Evolutionary conservation across 306 rosid species (phyloP), one percentile per base, ranked within the genome.

Genomic region (Sicyos edulis): DNA sequence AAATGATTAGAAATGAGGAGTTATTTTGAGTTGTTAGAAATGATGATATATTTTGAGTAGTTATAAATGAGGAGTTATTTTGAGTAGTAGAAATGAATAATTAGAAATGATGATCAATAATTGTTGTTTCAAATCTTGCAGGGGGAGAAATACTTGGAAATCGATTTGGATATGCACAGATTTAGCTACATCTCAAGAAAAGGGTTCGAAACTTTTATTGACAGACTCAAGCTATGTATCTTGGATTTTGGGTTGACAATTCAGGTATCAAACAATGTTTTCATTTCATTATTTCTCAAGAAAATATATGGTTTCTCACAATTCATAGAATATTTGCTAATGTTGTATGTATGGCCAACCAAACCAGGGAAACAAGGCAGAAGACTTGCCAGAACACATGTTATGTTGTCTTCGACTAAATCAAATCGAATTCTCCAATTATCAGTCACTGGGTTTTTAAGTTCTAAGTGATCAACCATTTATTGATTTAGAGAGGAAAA

Each of bases 111-210:
- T n/a, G n/a, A n/a, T n/a, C n/a, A n/a, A n/a, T n/a, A n/a, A n/a
- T n/a, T n/a, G n/a, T n/a, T 19, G n/a, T 22, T 70, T 68, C 37
- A 53, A 56, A 29, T 86, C 67, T 51, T 76, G 19, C 89, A 91
- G 97, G 99, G 99, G 75, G 97, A 91, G 81, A 88, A 91, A 82
- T 93, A 91, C 86, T 86, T 91, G 1, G 99, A 93, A 85, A 89
- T 93, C 63, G 97, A 93, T 87, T 77, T 93, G 81, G 99, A 93
- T 78, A 85, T 93, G 80, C 99, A 93, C 73, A 80, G 96, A 82
- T 93, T 93, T 81, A 75, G 96, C 90, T 93, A 88, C 68, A 83
- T 93, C 65, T 89, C 99, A 10, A 86, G 99, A 78, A 93, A 91
- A 82, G 97, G 99, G 51, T 78, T 93, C 54, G 97, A 93, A 80